Evolutionary conservation across 2,329 filamentous ascomycete genomes (phyloP).

Genomic region (Periconia macrospinosa): DNA sequence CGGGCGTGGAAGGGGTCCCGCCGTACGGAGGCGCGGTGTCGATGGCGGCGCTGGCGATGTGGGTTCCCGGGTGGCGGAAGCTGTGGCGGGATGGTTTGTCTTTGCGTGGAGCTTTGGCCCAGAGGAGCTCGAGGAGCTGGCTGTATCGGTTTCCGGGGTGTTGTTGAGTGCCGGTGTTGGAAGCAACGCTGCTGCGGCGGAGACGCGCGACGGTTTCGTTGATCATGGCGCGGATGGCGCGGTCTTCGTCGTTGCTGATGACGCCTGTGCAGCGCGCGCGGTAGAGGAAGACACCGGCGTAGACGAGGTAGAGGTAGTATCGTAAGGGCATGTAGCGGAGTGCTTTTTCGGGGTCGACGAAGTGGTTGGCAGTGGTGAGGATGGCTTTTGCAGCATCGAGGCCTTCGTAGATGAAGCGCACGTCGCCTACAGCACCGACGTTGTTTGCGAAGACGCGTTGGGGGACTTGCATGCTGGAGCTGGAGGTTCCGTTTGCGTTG

Average conservation of each 20-base stretch:
- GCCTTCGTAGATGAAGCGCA: slow-evolving; percentile 54
- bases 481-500: slow-evolving; percentile 1
- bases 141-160: slow-evolving; percentile 53
- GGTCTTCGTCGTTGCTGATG: slow-evolving; percentile 51
- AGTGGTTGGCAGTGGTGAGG: slow-evolving; percentile 54
- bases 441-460: slow-evolving; percentile 53
- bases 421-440: slow-evolving; percentile 52
- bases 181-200: slow-evolving; percentile 46
- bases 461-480: slow-evolving; percentile 37
- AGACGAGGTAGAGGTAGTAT: slow-evolving; percentile 54
- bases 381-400: slow-evolving; percentile 54
- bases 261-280: slow-evolving; percentile 52
- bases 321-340: slow-evolving; percentile 53
- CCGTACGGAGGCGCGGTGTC: slow-evolving; percentile 24
- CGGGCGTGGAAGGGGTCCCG: slow-evolving; percentile 14
- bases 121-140: slow-evolving; percentile 50
- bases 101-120: slow-evolving; percentile 49
- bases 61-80: slow-evolving; percentile 37
- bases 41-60: slow-evolving; percentile 27
- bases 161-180: slow-evolving; percentile 38
- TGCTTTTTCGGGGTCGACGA: slow-evolving; percentile 51
- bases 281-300: slow-evolving; percentile 54
- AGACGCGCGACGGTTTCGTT: slow-evolving; percentile 49
- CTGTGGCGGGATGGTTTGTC: slow-evolving; percentile 28
- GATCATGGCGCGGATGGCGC: slow-evolving; percentile 50